phyloP scores from a whole-genome alignment of 805 yeast genomes.

The Kodamaea laetipori region DNA sequence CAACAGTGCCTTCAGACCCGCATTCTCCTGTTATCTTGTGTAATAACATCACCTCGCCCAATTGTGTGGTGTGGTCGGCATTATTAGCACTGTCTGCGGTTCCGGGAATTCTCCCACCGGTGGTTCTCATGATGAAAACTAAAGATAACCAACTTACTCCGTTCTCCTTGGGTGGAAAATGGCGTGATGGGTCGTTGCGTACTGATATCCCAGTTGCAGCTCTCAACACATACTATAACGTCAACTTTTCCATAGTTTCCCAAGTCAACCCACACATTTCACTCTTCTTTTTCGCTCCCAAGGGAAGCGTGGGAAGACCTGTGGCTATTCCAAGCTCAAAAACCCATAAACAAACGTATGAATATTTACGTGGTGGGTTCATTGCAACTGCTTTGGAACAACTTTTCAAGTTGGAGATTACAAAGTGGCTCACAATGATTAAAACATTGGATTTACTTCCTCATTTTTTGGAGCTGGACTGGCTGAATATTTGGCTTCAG shows the following conservation, averaged over 20 bases:
- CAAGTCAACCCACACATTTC: conserved; percentile 85
- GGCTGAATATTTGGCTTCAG: conserved; percentile 79
- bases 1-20: conserved; percentile 81
- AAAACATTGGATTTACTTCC: conserved; percentile 69
- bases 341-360: conserved; percentile 34
- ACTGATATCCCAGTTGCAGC: conserved; percentile 80
- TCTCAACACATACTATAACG: conserved; percentile 72
- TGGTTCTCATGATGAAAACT: conserved; percentile 70
- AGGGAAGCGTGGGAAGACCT: conserved; percentile 80
- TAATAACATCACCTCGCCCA: conserved; percentile 74
- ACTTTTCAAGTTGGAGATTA: conserved; percentile 67
- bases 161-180: conserved; percentile 70
- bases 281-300: conserved; percentile 73
- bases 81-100: conserved; percentile 79
- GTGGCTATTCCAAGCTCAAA: conserved; percentile 56
- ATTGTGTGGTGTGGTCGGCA: conserved; percentile 81
- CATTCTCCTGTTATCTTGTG: conserved; percentile 80
- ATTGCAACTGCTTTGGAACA: conserved; percentile 72
- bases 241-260: conserved; percentile 72
- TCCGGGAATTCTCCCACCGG: conserved; percentile 80
- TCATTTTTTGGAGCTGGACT: conserved; percentile 68
- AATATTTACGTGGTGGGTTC: conserved; percentile 71
- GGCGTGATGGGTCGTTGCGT: conserved; percentile 78
- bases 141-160: conserved; percentile 50
- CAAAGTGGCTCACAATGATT: conserved; percentile 73